Base-by-base conservation (phyloP, 371 early-diverging fungal genomes). In the Circinella minor region DNA sequence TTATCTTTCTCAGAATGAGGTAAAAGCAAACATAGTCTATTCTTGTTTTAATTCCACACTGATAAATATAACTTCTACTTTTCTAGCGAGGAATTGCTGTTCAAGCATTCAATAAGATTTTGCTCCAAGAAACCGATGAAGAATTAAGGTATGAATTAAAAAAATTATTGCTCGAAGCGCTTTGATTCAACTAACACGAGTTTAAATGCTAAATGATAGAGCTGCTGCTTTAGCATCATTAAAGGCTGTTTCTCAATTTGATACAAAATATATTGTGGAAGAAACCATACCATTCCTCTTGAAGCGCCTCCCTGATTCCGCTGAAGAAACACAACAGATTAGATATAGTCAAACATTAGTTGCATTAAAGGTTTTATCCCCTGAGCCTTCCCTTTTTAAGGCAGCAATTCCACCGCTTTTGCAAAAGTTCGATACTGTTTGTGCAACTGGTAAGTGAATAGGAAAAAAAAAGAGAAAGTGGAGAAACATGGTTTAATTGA, bases 1-100 rank as follows among this genome's bases (percentile, higher is more conserved):
- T 8, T 90, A 84, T 65, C 72, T 93, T 36, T 75, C 79, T 13
- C 74, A 82, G 11, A 85, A 91, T 61, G 93, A 93, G 77, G 77
- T 75, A 72, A 37, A 9, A 34, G 20, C 18, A 43, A 9, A 43
- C 11, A 43, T 43, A 43, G 43, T 43, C 9, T 43, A 43, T 43
- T 43, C 6, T 43, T 43, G 11, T 9, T 43, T 6, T 43, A 11
- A 43, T 9, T 43, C 1, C 11, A 3, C 1, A 9, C 43, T 43
- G 43, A 43, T 43, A 9, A 11, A 2, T 43, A 11, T 43, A 43
- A 9, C 1, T 51, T 51, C 0, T 17, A 51, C 37, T 46, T 39
- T 48, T 43, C 43, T 63, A 79, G 80, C 79, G 84, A 14, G 88
- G 84, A 13, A 70, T 88, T 60, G 86, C 84, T 15, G 77, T 89